Base-by-base conservation (phyloP, 176 grass and related monocot species). In the Oryza meyeriana region DNA sequence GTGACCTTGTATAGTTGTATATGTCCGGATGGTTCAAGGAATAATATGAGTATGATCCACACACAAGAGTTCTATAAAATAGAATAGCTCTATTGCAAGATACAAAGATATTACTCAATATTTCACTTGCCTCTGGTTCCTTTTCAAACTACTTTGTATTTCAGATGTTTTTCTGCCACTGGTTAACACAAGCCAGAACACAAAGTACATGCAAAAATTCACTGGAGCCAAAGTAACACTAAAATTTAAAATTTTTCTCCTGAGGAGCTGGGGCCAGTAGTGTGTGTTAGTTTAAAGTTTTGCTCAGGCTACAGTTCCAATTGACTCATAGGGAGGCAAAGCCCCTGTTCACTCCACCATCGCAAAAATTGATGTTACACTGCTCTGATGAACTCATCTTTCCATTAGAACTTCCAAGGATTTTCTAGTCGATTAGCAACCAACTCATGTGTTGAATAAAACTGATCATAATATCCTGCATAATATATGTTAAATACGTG, bases 1-100 rank as follows among this genome's bases (percentile, higher is more conserved):
- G 58, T 64, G 25, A 41, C 6, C 14, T 42, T 64, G 75, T 72
- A 79, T 44, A 41, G 8, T 42, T 64, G 75, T 72, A 79, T 44
- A 41, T 47, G 39, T 30, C 9, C 30, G 38, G 29, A 47, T 4
- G 11, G 8, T 33, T 67, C 26, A 72, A 45, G 70, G 1, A 71
- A 48, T 47, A 72, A 72, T 47, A 45, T 39, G 8, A 72, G 27
- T 29, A 29, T 12, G 25, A 72, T 72, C 33, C 24, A 59, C 45
- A 48, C 47, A 20, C 13, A 45, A 12, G 12, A 20, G 47, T 18
- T 20, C 47, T 17, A 50, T 7, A 17, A 17, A 20, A 50, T 50
- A 50, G 17, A 50, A 50, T 50, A 1, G 7, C 47, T 18, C 16
- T 2, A 39, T 39, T 18, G 16, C 47, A 50, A 50, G 5, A 50